Evolutionary conservation across 352 stramenopile genomes (phyloP), one percentile per base, ranked within the genome.

Genomic region (Phytopythium ostracodes): DNA sequence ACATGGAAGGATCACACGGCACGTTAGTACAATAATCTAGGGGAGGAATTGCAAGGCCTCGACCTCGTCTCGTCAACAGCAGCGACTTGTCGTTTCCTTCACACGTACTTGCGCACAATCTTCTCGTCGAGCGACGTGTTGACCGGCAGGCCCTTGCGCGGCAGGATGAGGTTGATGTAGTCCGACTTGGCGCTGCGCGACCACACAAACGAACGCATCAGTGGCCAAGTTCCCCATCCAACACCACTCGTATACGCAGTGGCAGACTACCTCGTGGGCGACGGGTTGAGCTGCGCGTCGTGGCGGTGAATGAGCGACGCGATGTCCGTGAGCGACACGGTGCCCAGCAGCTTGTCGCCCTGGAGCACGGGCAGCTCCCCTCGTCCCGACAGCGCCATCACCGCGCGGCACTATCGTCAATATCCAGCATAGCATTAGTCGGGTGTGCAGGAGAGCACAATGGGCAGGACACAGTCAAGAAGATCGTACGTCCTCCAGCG

Each of bases 81-180:
- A 25, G 42, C n/a, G 42, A 54, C 47, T 31, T 33, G 47, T 35
- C 22, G 47, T 17, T 54, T 33, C 7, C n/a, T 36, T 11, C 11
- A 20, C 36, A 68, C 71, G 46, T 76, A 79, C 69, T 72, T 65
- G 25, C 73, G 60, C 4, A 76, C 61, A 42, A 79, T 68, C 22
- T 71, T 76, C 56, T 76, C 63, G 53, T 76, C 71, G 3, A 89
- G 69, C 15, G 72, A 88, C 38, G 84, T 88, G 62, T 90, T 91
- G 11, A 76, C 74, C 14, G 89, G 89, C 3, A 96, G 66, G 17
- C 88, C 88, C 59, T 85, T 91, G 60, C 88, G 79, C 33, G 86
- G 78, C 35, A 90, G 70, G 58, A 96, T 94, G 35, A 95, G 65
- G 61, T 91, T 91, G 62, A 97, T 93, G 64, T 93, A 97, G 59